Evolutionary conservation across 352 stramenopile species (phyloP).

Genomic region (Phytophthora kernoviae): DNA sequence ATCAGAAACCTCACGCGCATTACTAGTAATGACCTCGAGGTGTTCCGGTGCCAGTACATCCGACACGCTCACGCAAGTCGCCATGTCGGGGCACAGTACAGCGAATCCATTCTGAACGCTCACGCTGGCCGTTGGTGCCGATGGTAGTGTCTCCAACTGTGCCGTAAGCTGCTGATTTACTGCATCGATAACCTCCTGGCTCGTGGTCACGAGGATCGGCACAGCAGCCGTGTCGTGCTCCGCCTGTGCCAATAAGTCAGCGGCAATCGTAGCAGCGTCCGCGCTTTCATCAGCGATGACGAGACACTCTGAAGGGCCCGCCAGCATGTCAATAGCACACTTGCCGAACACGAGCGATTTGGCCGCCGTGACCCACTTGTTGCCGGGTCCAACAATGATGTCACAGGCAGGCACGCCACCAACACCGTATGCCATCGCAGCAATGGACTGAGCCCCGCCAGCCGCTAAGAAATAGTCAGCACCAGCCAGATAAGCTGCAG

Average conservation of each 20-base stretch:
- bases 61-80: slow-evolving; percentile 78
- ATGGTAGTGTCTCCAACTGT: slow-evolving; percentile 81
- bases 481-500: slow-evolving; percentile 93
- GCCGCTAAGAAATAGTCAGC: slow-evolving; percentile 89
- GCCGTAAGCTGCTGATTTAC: slow-evolving; percentile 88
- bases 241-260: slow-evolving; percentile 84
- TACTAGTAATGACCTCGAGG: slow-evolving; percentile 91
- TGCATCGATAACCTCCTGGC: slow-evolving; percentile 81
- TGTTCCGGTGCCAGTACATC: slow-evolving; percentile 89
- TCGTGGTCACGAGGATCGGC: slow-evolving; percentile 95
- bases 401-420: slow-evolving; percentile 92
- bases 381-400: slow-evolving; percentile 98
- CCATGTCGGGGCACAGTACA: slow-evolving; percentile 76
- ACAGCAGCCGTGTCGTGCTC: slow-evolving; percentile 98
- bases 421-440: slow-evolving; percentile 96
- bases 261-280: slow-evolving; percentile 68
- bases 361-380: slow-evolving; percentile 99
- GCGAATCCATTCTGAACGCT: slow-evolving; percentile 80
- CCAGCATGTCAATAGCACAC: slow-evolving; percentile 99
- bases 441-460: slow-evolving; percentile 90
- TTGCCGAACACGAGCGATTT: slow-evolving; percentile 97
- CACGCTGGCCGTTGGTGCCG: slow-evolving; percentile 61
- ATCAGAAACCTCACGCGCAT: slow-evolving; percentile 87
- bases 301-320: slow-evolving; percentile 97
- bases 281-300: slow-evolving; percentile 96